Percentiles rank a stretch among this genome's conserved stretches.
phyloP scores from a whole-genome alignment of 2,329 filamentous ascomycete genomes.

The Colletotrichum cordylinicola region DNA sequence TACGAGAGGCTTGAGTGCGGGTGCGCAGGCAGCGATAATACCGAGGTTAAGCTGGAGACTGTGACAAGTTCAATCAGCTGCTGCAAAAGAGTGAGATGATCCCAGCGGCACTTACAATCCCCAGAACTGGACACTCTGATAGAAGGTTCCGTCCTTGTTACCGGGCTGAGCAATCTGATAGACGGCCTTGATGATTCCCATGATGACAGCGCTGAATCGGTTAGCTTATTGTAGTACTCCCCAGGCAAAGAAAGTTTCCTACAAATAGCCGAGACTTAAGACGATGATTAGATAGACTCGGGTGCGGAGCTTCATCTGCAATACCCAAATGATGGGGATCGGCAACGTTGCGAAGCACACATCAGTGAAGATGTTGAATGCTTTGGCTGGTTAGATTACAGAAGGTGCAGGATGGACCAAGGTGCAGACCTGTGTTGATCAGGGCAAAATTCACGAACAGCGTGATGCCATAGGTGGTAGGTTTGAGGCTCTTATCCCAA shows the following conservation, averaged over 20 bases:
- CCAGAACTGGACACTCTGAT: slow-evolving; percentile 34
- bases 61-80: not conserved
- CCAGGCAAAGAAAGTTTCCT: slow-evolving; percentile 4
- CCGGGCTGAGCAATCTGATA: slow-evolving; percentile 38
- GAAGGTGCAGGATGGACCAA: not conserved
- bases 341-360: slow-evolving; percentile 47
- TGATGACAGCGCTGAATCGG: slow-evolving; percentile 37
- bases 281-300: slow-evolving; percentile 45
- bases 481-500: slow-evolving; percentile 24
- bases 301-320: slow-evolving; percentile 43
- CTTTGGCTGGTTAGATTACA: slow-evolving; percentile 20
- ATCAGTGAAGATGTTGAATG: slow-evolving; percentile 49
- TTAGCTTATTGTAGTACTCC: not conserved
- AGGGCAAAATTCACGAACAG: slow-evolving; percentile 46
- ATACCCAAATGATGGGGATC: slow-evolving; percentile 44
- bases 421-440: slow-evolving; percentile 24
- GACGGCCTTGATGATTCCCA: slow-evolving; percentile 45
- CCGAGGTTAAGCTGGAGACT: slow-evolving; percentile 46
- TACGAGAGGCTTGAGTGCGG: slow-evolving; percentile 42
- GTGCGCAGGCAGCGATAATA: slow-evolving; percentile 44
- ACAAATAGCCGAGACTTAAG: slow-evolving; percentile 48
- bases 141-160: slow-evolving; percentile 36
- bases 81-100: not conserved
- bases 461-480: slow-evolving; percentile 23
- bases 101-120: slow-evolving; percentile 34